phyloP scores from a whole-genome alignment of 345 rosid species.

The Cochlearia excelsa region DNA sequence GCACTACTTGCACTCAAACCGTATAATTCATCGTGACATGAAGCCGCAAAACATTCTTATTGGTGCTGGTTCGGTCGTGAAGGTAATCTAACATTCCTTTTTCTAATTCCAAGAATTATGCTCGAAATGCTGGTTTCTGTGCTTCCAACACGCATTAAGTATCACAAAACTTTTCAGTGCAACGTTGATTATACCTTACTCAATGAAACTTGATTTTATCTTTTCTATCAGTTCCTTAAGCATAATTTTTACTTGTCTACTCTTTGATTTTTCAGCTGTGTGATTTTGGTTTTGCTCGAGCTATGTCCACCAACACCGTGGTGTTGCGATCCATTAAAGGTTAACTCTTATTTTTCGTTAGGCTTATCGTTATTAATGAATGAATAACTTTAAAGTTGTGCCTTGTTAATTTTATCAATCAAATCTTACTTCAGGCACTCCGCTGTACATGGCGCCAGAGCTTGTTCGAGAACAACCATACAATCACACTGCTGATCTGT shows the following conservation, averaged over 20 bases:
- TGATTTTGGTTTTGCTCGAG: constrained; percentile 99
- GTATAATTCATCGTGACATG: constrained; percentile 98
- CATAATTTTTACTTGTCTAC: background rate
- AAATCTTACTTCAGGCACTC: constrained; percentile 64
- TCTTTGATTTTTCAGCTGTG: constrained; percentile 63
- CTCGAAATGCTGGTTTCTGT: constrained; percentile 13
- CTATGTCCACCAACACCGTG: constrained; percentile 96
- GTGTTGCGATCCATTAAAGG: constrained; percentile 97
- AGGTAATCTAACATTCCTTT: constrained; percentile 50
- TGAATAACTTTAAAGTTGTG: constrained; percentile 9
- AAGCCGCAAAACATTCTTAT: constrained; percentile 98
- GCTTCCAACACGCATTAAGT: constrained; percentile 6
- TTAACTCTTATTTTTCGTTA: constrained; percentile 29
- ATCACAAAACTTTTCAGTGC: background rate
- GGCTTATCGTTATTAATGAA: background rate
- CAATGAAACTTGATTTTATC: background rate
- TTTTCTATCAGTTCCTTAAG: background rate
- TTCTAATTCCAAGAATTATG: constrained; percentile 10
- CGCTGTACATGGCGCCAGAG: constrained; percentile 98
- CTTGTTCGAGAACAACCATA: constrained; percentile 95
- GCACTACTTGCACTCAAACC: constrained; percentile 94
- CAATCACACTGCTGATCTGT: constrained; percentile 93
- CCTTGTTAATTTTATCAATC: constrained; percentile 10
- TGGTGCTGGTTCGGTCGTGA: constrained; percentile 87
- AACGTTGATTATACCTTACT: background rate